Base-by-base conservation (phyloP, 1,284 basidiomycete species). In the Kalmanozyma brasiliensis region DNA sequence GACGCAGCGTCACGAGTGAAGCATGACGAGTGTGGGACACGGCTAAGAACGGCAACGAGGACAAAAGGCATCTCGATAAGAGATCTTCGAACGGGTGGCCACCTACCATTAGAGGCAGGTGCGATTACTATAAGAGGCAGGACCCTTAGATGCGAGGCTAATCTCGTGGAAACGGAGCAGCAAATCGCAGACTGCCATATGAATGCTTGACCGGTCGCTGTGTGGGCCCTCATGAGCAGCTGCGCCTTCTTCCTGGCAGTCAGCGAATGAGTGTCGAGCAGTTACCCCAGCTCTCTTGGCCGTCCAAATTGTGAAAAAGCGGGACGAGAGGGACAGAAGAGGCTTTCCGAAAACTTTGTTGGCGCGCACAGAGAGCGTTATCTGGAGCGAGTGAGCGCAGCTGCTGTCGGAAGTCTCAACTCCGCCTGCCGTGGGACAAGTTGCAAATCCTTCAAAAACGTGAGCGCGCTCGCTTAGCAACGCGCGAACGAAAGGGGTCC, bases 91-190 rank as follows among this genome's bases (percentile, higher is more conserved):
- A 6, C n/a, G n/a, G n/a, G 26, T 11, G 26, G 26, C 26, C 20
- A 38, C 37, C 22, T 58, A 65, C 62, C 62, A 58, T 65, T 38
- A 65, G 55, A 65, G 62, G 62, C 62, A 65, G 62, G 46, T 59
- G 52, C 6, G 45, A 60, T 67, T 67, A 60, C 64, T 52, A 61
- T 52, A 61, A 67, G 64, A 67, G 64, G 64, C 57, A 67, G 38
- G 37, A 33, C n/a, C n/a, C 19, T 47, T 48, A n/a, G 19, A 23
- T 32, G 43, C 43, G 6, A 23, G 20, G 2, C 20, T 8, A 11
- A 45, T 32, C 26, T 29, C 43, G 13, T 34, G 19, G 23, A 30
- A n/a, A 32, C 22, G 6, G 49, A 41, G 11, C 17, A 34, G 17
- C 32, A n/a, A 16, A 23, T n/a, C n/a, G 26, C 7, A 29, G 26